Conservation (phyloP, 495 filamentous ascomycete species). For the Neurospora sp. region DNA sequence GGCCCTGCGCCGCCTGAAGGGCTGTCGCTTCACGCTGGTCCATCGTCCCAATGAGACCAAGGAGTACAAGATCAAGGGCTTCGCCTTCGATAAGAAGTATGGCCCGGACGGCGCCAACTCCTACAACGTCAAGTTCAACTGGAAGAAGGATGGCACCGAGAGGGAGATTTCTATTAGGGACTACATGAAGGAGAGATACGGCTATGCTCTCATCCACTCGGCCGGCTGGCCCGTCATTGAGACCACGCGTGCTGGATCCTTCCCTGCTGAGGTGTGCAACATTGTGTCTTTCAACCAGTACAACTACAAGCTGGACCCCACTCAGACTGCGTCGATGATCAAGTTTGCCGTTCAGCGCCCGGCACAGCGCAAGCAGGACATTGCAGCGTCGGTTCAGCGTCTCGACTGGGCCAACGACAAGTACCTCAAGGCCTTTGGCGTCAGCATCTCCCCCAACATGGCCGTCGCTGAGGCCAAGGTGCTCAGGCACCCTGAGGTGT, state of each 20-base stretch:
- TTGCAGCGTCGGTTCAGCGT: constrained; percentile 50
- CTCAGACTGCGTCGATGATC: constrained; percentile 74
- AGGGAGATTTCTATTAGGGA: constrained; percentile 44
- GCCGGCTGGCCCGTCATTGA: constrained; percentile 54
- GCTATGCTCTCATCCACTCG: constrained; percentile 37
- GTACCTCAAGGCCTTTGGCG: constrained; percentile 55
- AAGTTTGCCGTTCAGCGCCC: constrained; percentile 68
- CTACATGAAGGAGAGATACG: constrained; percentile 62
- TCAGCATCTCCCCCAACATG: constrained; percentile 54
- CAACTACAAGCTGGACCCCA: constrained; percentile 62
- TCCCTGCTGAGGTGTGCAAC: constrained; percentile 69
- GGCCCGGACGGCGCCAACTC: constrained; percentile 38
- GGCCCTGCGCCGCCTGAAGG: constrained; percentile 46
- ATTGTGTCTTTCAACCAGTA: constrained; percentile 58
- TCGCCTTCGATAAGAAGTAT: constrained; percentile 31
- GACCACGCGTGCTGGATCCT: constrained; percentile 53
- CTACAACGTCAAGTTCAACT: constrained; percentile 46
- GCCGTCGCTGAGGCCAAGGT: constrained; percentile 57
- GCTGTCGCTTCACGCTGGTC: constrained; percentile 55
- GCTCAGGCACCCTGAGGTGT: constrained; percentile 62
- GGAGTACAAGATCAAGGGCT: constrained; percentile 52
- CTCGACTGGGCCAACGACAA: constrained; percentile 61
- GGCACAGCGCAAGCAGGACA: constrained; percentile 45
- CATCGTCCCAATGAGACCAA: constrained; percentile 44
- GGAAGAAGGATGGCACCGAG: constrained; percentile 38